Percentiles rank a stretch among this genome's conserved stretches.
Evolutionary conservation across 73 alveolate genomes (phyloP).

Genomic region (Paramecium caudatum): DNA sequence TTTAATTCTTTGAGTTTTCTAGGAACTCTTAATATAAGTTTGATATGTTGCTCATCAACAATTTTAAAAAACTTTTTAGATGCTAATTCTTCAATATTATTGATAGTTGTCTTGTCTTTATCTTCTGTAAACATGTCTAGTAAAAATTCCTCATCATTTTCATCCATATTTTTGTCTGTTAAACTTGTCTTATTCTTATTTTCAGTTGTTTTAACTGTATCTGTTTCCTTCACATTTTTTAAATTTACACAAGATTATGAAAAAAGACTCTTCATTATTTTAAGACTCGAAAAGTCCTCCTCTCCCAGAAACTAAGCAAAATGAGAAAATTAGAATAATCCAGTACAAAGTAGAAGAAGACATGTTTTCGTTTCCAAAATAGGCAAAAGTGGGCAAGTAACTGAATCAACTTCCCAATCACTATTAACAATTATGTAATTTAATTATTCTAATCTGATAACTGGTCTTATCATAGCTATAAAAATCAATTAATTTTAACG

Average conservation of each 20-base stretch:
- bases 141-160: no score
- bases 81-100: not conserved
- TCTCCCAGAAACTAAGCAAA: not conserved
- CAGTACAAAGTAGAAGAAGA: not conserved
- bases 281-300: not conserved
- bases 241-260: no score
- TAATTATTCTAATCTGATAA: not conserved
- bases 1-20: not conserved
- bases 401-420: conserved; percentile 39
- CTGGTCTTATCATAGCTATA: conserved; percentile 34
- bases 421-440: conserved; percentile 1
- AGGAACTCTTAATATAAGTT: not conserved
- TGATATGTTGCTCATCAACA: conserved; percentile 23
- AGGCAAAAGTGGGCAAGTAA: not conserved
- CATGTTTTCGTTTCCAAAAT: not conserved
- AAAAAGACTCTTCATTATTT: no score
- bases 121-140: no score
- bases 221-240: no score
- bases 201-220: no score
- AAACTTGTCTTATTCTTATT: no score
- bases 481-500: not conserved
- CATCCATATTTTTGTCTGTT: no score
- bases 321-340: not conserved
- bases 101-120: no score
- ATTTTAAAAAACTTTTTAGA: not conserved